Percentiles rank a stretch among this genome's conserved stretches.
These are phyloP conservation scores for Vickermania ingenoplastis DNA, from an alignment of 208 protist species.

Conservation along the genomic window DNA sequence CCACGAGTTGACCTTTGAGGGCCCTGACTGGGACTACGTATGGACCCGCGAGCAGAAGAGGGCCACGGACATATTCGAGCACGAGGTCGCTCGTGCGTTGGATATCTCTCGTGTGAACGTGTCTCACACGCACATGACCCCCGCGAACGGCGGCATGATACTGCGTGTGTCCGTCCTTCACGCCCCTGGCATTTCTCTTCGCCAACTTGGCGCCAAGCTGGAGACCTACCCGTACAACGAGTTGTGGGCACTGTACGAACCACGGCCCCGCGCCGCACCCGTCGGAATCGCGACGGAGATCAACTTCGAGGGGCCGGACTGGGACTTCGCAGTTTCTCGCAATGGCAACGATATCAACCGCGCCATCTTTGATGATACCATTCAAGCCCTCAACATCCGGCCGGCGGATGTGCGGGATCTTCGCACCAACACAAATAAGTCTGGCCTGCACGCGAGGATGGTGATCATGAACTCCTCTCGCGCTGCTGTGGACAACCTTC, in stretches of 20 bases:
- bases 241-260: slow-evolving; percentile 1
- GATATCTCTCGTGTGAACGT: not conserved
- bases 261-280: not conserved
- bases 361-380: slow-evolving; percentile 29
- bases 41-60: not conserved
- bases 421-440: slow-evolving; percentile 9
- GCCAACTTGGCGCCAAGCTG: not conserved
- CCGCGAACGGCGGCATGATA: not conserved
- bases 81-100: not conserved
- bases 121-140: not conserved
- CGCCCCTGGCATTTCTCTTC: not conserved
- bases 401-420: slow-evolving; percentile 19
- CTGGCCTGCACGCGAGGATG: slow-evolving; percentile 10
- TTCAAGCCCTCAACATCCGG: slow-evolving; percentile 16
- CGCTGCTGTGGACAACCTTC: slow-evolving; percentile 4
- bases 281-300: slow-evolving; percentile 15
- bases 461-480: not conserved
- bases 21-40: slow-evolving; percentile 29
- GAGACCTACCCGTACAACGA: not conserved
- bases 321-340: slow-evolving; percentile 35
- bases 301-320: slow-evolving; percentile 29
- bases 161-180: not conserved
- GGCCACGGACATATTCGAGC: not conserved
- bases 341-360: slow-evolving; percentile 22
- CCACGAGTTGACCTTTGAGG: slow-evolving; percentile 37